Base-by-base conservation (phyloP, 2,329 filamentous ascomycete species). In the Fusarium sp. region DNA sequence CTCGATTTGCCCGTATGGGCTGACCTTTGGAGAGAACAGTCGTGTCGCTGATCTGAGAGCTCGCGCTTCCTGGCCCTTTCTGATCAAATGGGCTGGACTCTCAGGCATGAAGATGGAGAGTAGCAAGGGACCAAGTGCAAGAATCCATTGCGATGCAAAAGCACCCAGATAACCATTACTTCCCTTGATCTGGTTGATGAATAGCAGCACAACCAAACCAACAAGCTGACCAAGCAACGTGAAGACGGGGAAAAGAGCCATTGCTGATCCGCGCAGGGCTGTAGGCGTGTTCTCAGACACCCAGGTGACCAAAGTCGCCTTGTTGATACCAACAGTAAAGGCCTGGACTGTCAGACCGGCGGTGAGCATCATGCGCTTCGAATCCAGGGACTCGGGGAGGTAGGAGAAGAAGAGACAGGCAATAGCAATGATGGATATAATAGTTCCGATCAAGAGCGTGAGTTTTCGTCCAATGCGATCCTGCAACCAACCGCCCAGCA, bases 221-320 rank as follows among this genome's bases (percentile, higher is more conserved):
- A 76, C 59, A 0, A 76, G 66, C 18, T 76, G 75, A 1, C 74
- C 74, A 0, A 76, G 23, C 1, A 76, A 47, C 3, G 71, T 76
- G 0, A 73, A 73, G 0, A 68, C 73, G 2, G 75, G 74, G 3
- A 76, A 70, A 2, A 76, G n/a, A 2, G 68, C 74, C 73, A 76
- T 75, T 0, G 70, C 71, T 1, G 75, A 62, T 9, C 69, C 75
- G 2, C 75, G 72, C 0, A 76, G 46, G 0, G 74, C 65, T 0
- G 72, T 74, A 1, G 75, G 75, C 0, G 74, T 63, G 11, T 72
- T 76, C 23, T 76, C 74, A 0, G 75, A 76, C 1, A 76, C 69
- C 55, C 96, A 75, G 1, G 75, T 75, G 11, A 74, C 59, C 21
- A 66, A 69, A 1, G 68, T 72, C 1, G 71, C 69, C n/a, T 69